These are phyloP conservation scores for Pulveroboletus frians DNA, from an alignment of 768 basidiomycete genomes.

Conservation along the genomic window DNA sequence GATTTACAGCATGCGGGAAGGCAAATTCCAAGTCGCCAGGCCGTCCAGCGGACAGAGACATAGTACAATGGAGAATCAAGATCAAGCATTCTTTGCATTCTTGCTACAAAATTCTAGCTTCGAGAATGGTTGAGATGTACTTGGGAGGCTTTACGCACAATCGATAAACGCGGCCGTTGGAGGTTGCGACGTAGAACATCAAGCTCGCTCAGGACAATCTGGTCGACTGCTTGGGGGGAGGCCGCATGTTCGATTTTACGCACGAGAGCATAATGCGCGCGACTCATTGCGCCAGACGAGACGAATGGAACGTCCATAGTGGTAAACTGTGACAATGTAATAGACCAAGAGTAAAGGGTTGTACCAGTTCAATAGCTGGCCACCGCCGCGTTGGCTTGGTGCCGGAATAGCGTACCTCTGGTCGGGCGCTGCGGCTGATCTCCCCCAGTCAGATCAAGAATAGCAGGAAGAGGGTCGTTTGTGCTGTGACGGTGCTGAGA, in stretches of 20 bases:
- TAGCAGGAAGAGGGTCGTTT: not conserved
- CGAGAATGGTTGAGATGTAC: slow-evolving; percentile 3
- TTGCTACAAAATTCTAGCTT: slow-evolving; percentile 37
- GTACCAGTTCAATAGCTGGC: not conserved
- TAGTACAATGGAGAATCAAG: slow-evolving; percentile 64
- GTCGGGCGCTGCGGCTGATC: slow-evolving; percentile 7
- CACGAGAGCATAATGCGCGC: slow-evolving; percentile 72
- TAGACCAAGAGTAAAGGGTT: not conserved
- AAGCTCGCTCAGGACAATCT: slow-evolving; percentile 55
- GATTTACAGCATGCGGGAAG: slow-evolving; percentile 66
- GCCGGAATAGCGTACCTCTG: slow-evolving; percentile 15
- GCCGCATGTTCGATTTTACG: slow-evolving; percentile 61
- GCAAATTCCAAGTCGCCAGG: slow-evolving; percentile 60
- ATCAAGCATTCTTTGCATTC: slow-evolving; percentile 63
- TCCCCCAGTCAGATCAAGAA: not conserved
- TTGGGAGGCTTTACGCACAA: slow-evolving; percentile 41
- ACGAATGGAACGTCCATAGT: slow-evolving; percentile 73
- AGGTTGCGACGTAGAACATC: slow-evolving; percentile 51
- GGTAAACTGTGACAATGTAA: not conserved
- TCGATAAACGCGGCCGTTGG: slow-evolving; percentile 42
- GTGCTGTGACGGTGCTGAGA: not conserved
- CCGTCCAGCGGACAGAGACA: slow-evolving; percentile 40
- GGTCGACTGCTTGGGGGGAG: slow-evolving; percentile 56
- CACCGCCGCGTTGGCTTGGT: not conserved
- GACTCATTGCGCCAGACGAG: slow-evolving; percentile 72